Evolutionary conservation across 225 moss, liverwort and hornwort genomes (phyloP).

Genomic region (Bryoerythrophyllum caledonicum): DNA sequence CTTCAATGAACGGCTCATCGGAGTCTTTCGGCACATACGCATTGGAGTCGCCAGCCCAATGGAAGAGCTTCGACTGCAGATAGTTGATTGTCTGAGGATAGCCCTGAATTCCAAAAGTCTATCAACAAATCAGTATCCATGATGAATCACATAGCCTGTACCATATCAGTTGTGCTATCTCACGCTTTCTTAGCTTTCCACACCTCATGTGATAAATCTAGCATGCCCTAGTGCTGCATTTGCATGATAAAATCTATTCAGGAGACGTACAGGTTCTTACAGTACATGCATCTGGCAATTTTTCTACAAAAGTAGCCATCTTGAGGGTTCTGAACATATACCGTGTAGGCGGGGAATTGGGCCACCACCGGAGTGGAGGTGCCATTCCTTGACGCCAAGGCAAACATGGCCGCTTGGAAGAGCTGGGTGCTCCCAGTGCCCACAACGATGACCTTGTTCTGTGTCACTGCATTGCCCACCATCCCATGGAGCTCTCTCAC

Average conservation of each 20-base stretch:
- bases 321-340: not conserved
- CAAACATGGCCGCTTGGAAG: slow-evolving; percentile 35
- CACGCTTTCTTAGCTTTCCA: too few relatives aligned
- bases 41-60: slow-evolving; percentile 42
- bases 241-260: too few relatives aligned
- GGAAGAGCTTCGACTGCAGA: slow-evolving; percentile 25
- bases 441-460: slow-evolving; percentile 20
- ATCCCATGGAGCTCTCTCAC: slow-evolving; percentile 28
- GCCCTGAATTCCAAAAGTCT: not conserved
- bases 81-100: slow-evolving; percentile 8
- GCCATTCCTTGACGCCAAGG: slow-evolving; percentile 15
- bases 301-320: too few relatives aligned
- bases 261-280: too few relatives aligned
- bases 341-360: slow-evolving; percentile 32
- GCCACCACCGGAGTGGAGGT: slow-evolving; percentile 34
- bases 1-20: slow-evolving; percentile 28
- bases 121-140: not conserved
- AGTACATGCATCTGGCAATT: too few relatives aligned
- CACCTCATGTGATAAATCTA: too few relatives aligned
- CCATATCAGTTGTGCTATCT: too few relatives aligned
- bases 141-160: too few relatives aligned
- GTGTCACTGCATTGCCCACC: slow-evolving; percentile 34
- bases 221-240: too few relatives aligned
- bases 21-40: not conserved
- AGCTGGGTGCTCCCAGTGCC: slow-evolving; percentile 40